Conservation (phyloP, 2,329 filamentous ascomycete species). For the Diaporthe caulivora region DNA sequence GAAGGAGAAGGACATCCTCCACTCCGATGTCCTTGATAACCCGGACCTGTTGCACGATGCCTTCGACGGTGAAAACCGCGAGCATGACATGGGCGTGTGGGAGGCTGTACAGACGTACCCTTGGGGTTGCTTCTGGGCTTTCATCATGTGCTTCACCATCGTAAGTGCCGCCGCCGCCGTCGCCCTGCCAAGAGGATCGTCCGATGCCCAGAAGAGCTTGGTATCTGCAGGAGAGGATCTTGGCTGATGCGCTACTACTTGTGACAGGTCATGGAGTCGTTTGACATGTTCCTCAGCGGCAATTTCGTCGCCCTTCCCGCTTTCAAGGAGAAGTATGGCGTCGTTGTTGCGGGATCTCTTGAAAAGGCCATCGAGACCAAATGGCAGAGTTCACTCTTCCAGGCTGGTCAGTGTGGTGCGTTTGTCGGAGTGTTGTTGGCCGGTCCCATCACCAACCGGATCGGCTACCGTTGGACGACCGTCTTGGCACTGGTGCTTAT, state of each 20-base stretch:
- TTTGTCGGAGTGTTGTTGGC: constrained; percentile 71
- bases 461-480: constrained; percentile 72
- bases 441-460: constrained; percentile 68
- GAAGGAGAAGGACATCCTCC: constrained; percentile 44
- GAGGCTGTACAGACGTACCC: constrained; percentile 55
- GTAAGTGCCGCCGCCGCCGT: constrained; percentile 47
- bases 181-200: background rate
- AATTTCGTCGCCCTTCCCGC: constrained; percentile 58
- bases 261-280: constrained; percentile 61
- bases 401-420: constrained; percentile 68
- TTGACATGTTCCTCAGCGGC: constrained; percentile 61
- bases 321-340: constrained; percentile 55
- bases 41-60: constrained; percentile 55
- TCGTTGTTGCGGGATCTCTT: background rate
- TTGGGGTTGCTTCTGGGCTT: constrained; percentile 60
- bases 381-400: constrained; percentile 71
- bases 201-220: background rate
- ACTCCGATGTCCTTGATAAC: constrained; percentile 52
- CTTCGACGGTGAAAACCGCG: constrained; percentile 56
- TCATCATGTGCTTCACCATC: constrained; percentile 63
- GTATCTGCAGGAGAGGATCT: background rate
- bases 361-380: constrained; percentile 60
- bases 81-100: constrained; percentile 56
- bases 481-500: constrained; percentile 66
- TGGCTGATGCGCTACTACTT: background rate